These are phyloP conservation scores for Rhizophagus prolifer DNA, from an alignment of 192 early-diverging fungal species.

Conservation along the genomic window DNA sequence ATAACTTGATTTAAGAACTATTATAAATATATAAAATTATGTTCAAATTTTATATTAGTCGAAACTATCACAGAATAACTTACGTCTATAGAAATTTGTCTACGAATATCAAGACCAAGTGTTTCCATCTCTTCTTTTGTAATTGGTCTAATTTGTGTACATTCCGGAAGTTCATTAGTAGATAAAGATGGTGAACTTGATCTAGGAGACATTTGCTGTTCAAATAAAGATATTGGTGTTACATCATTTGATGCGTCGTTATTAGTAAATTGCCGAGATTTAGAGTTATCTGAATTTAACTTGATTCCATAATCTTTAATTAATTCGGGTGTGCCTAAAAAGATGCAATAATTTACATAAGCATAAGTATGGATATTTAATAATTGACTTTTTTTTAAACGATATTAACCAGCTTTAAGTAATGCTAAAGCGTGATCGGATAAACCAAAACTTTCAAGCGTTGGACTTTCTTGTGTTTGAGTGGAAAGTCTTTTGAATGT, in stretches of 20 bases:
- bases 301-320: not conserved
- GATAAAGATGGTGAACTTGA: not conserved
- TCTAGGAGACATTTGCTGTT: not conserved
- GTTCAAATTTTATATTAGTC: not conserved
- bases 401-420: not conserved
- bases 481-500: not conserved
- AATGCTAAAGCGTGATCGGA: not conserved
- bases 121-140: not conserved
- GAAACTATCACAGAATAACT: not conserved
- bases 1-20: not conserved
- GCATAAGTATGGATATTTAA: not conserved
- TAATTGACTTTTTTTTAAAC: not conserved
- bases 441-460: constrained; percentile 10
- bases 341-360: not conserved
- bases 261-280: not conserved
- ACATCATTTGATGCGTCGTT: not conserved
- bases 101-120: not conserved
- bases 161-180: not conserved
- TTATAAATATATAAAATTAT: not conserved
- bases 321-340: not conserved
- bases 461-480: constrained; percentile 7
- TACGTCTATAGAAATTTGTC: not conserved
- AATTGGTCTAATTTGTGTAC: not conserved
- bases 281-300: not conserved
- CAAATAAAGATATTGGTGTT: not conserved